Evolutionary conservation across 2,329 filamentous ascomycete species (phyloP), one percentile per base, ranked within the genome.

Genomic region (Exophiala alcalophila): DNA sequence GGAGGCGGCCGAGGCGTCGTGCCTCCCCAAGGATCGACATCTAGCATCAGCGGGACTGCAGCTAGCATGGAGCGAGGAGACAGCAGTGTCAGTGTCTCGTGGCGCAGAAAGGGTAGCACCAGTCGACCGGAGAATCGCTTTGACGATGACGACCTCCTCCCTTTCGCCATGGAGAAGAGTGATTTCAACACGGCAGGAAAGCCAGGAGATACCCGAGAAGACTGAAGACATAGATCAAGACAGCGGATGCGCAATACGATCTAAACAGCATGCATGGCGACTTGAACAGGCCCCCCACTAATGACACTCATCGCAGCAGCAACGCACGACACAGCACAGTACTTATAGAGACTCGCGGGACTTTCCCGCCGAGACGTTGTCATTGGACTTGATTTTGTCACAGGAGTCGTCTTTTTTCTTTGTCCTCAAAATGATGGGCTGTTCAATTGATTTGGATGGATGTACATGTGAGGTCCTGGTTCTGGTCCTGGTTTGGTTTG

Each of bases 121-220:
- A 51, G 44, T 39, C 49, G 52, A 34, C 53, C 53, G 14, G 53
- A 56, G 19, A 50, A 40, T 30, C 51, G 44, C 11, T 35, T 49
- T 27, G 54, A 56, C 24, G 54, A 56, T 12, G 52, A 54, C 18
- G 54, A 56, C n/a, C 49, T 55, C 11, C 33, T 55, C 5, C 52
- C 54, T 16, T 56, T 56, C 43, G 47, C 52, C 6, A 54, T 56
- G 48, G 53, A 56, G 23, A 48, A 34, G 33, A 56, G 54, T 36
- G 50, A 51, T 31, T 52, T 52, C 29, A 35, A 52, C 24, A 52
- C 42, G n/a, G 21, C 41, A 12, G 21, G 37, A 8, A 44, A 34
- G 24, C 2, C 44, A 10, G 44, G 19, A 38, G 24, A 24, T 14
- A 8, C 20, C 18, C 5, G 23, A 10, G 25, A 16, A 15, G 24